Percentiles rank a stretch among this genome's conserved stretches.
These are phyloP conservation scores for Circinella minor DNA, from an alignment of 371 early-diverging fungal species.

Conservation along the genomic window DNA sequence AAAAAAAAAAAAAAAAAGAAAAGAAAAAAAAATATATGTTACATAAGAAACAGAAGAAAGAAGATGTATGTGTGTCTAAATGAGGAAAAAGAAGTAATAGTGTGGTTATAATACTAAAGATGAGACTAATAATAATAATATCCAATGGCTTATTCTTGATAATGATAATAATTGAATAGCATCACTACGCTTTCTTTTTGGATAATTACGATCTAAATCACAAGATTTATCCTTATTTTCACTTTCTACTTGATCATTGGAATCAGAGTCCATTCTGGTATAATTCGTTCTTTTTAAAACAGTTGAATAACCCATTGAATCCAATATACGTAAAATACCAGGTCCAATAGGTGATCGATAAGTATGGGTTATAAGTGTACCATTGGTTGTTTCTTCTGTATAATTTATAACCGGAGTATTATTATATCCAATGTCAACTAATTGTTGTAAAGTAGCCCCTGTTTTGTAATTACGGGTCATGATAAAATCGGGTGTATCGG, in stretches of 20 bases:
- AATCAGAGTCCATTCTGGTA: conserved; percentile 23
- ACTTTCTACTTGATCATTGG: conserved; percentile 2
- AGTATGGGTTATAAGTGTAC: conserved; percentile 17
- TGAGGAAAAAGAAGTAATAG: not conserved
- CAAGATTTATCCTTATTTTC: not conserved
- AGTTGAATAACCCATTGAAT: conserved; percentile 52
- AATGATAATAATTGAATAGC: not conserved
- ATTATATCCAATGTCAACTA: conserved; percentile 30
- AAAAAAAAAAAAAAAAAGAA: not conserved
- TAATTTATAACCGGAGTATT: conserved; percentile 31
- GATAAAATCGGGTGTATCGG: conserved; percentile 42
- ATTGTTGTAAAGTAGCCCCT: conserved; percentile 31
- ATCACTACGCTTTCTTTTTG: not conserved
- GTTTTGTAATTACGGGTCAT: conserved; percentile 37
- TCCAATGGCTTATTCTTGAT: not conserved
- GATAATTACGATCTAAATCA: conserved; percentile 4
- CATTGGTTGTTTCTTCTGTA: conserved; percentile 19
- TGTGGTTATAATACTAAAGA: not conserved
- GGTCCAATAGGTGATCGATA: conserved; percentile 54
- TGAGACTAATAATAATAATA: not conserved
- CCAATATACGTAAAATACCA: conserved; percentile 47
- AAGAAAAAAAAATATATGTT: conserved; percentile 3
- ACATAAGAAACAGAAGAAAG: not conserved
- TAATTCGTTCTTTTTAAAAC: conserved; percentile 41
- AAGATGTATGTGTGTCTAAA: not conserved